These are phyloP conservation scores for Setaria italica DNA, from an alignment of 202 grass and related monocot species.

Conservation along the genomic window DNA sequence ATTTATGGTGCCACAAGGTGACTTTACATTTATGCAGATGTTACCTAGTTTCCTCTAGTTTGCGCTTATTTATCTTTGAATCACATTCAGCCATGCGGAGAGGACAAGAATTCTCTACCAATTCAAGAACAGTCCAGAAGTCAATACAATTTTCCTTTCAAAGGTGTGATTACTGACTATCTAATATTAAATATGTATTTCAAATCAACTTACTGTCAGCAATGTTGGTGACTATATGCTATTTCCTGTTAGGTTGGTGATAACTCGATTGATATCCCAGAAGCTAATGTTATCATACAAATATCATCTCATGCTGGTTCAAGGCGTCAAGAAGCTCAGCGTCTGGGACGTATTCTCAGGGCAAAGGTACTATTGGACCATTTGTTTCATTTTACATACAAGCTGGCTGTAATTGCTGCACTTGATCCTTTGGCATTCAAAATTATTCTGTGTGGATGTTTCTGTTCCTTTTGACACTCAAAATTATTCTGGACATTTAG, in stretches of 20 bases:
- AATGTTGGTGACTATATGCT: constrained; percentile 32
- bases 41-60: constrained; percentile 11
- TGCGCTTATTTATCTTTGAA: constrained; percentile 45
- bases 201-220: not conserved
- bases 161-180: constrained; percentile 64
- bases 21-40: constrained; percentile 2
- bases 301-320: constrained; percentile 99
- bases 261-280: constrained; percentile 99
- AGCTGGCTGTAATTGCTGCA: not conserved
- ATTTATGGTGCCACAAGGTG: constrained; percentile 97
- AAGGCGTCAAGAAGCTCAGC: constrained; percentile 97
- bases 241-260: constrained; percentile 81
- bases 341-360: constrained; percentile 98
- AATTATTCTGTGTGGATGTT: not conserved
- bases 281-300: constrained; percentile 98
- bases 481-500: constrained; percentile 13
- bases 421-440: too few relatives aligned
- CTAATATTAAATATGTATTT: constrained; percentile 14
- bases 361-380: constrained; percentile 71
- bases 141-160: constrained; percentile 94
- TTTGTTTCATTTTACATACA: not conserved
- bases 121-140: constrained; percentile 87
- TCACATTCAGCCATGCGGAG: constrained; percentile 74
- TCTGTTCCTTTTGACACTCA: constrained; percentile 2
- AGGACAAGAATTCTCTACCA: constrained; percentile 89